Evolutionary conservation across 345 rosid species (phyloP).

Genomic region (Mangifera indica): DNA sequence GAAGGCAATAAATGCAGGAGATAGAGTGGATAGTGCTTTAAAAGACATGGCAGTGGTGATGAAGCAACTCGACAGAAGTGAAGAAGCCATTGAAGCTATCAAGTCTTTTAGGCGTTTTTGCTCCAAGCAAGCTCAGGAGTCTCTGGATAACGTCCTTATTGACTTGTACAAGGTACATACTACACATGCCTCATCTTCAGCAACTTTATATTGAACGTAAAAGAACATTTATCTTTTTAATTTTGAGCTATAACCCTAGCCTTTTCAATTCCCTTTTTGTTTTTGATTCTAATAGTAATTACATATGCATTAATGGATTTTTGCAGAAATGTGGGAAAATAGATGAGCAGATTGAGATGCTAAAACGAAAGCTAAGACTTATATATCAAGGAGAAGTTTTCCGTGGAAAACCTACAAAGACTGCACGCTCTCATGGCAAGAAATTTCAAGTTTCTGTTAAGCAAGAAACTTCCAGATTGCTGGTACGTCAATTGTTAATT

Average conservation of each 20-base stretch:
- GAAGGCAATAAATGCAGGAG: constrained; percentile 89
- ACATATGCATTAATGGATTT: constrained; percentile 8
- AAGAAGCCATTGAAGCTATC: constrained; percentile 95
- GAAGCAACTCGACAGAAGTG: constrained; percentile 72
- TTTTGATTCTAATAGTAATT: not conserved
- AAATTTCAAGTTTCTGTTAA: constrained; percentile 87
- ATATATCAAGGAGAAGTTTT: constrained; percentile 87
- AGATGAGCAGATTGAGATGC: constrained; percentile 77
- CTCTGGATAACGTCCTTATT: constrained; percentile 88
- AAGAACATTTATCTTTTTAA: too few relatives aligned
- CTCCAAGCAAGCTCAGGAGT: constrained; percentile 77
- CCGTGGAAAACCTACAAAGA: constrained; percentile 84
- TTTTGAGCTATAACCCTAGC: too few relatives aligned
- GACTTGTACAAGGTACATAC: constrained; percentile 81
- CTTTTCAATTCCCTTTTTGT: not conserved
- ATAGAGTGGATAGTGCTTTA: constrained; percentile 74
- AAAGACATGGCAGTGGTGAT: constrained; percentile 94
- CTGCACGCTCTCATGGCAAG: constrained; percentile 95
- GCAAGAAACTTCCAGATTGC: constrained; percentile 80
- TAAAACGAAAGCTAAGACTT: constrained; percentile 75
- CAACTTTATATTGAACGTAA: too few relatives aligned
- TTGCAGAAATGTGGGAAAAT: constrained; percentile 78
- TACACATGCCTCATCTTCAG: too few relatives aligned
- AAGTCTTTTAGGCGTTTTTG: constrained; percentile 79
- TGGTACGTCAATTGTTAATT: constrained; percentile 42